Evolutionary conservation across 306 rosid genomes (phyloP).

Genomic region (Biancaea sappan): DNA sequence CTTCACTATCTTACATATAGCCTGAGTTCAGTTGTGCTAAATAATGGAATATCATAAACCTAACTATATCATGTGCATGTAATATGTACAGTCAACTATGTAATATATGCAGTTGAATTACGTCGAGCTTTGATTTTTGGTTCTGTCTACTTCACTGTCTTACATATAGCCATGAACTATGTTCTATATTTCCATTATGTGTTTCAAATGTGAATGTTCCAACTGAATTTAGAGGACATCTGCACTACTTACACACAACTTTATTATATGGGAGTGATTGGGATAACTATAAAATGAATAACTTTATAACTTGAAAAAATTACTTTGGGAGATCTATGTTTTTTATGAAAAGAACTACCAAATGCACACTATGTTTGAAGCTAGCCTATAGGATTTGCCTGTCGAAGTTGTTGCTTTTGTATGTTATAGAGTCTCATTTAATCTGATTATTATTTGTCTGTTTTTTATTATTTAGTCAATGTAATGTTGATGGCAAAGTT

Average conservation of each 20-base stretch:
- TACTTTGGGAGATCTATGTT: conserved; percentile 30
- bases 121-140: too few species aligned
- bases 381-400: conserved; percentile 24
- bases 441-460: conserved; percentile 32
- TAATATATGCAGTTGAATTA: too few species aligned
- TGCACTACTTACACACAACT: conserved; percentile 96
- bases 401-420: conserved; percentile 27
- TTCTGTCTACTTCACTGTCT: background rate
- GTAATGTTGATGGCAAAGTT: conserved; percentile 51
- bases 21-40: too few species aligned
- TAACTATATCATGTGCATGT: too few species aligned
- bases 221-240: conserved; percentile 48
- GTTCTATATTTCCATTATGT: background rate
- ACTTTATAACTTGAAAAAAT: conserved; percentile 17
- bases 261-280: conserved; percentile 59
- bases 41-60: too few species aligned
- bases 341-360: conserved; percentile 27
- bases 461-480: conserved; percentile 48
- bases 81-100: too few species aligned
- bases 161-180: background rate
- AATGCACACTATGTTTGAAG: conserved; percentile 36
- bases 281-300: conserved; percentile 51
- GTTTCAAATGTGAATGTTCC: conserved; percentile 18
- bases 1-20: background rate
- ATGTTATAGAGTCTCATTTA: conserved; percentile 29